Conservation (phyloP, 2,329 filamentous ascomycete genomes). For the Sporothrix pallida region DNA sequence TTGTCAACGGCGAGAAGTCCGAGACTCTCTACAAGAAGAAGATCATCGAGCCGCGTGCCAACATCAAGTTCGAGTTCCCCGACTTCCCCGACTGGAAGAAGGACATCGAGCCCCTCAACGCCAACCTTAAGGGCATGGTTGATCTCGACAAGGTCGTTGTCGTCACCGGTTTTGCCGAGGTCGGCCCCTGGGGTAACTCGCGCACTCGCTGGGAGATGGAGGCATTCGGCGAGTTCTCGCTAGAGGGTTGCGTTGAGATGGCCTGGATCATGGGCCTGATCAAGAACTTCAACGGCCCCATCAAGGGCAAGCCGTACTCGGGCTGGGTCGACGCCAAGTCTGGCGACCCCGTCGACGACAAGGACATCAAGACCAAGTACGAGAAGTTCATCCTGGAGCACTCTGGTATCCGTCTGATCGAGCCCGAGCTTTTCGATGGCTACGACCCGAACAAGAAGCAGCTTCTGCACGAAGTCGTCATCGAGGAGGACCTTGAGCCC, state of each 20-base stretch:
- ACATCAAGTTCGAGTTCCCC: constrained; percentile 98
- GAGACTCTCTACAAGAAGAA: constrained; percentile 95
- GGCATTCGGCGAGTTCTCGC: constrained; percentile 91
- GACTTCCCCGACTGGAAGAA: constrained; percentile 87
- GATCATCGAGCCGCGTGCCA: constrained; percentile 89
- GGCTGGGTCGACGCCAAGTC: constrained; percentile 97
- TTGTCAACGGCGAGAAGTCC: constrained; percentile 91
- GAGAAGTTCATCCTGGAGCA: constrained; percentile 97
- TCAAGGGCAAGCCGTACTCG: constrained; percentile 96
- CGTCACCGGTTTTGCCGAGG: constrained; percentile 93
- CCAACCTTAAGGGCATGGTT: constrained; percentile 93
- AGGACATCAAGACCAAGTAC: constrained; percentile 96
- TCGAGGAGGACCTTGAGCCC: constrained; percentile 94
- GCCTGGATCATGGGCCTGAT: constrained; percentile 99
- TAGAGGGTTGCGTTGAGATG: constrained; percentile 99
- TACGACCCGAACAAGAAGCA: constrained; percentile 99
- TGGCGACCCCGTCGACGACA: constrained; percentile 94
- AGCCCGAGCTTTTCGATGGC: constrained; percentile 93
- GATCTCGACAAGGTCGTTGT: constrained; percentile 98
- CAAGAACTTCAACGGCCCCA: constrained; percentile 94
- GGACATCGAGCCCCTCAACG: constrained; percentile 87
- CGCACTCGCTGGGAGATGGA: constrained; percentile 99
- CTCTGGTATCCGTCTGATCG: constrained; percentile 95
- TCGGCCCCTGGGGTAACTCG: constrained; percentile 98
- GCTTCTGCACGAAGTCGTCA: constrained; percentile 94